Conservation (phyloP, 495 filamentous ascomycete genomes). For the Penicillium nucicola region DNA sequence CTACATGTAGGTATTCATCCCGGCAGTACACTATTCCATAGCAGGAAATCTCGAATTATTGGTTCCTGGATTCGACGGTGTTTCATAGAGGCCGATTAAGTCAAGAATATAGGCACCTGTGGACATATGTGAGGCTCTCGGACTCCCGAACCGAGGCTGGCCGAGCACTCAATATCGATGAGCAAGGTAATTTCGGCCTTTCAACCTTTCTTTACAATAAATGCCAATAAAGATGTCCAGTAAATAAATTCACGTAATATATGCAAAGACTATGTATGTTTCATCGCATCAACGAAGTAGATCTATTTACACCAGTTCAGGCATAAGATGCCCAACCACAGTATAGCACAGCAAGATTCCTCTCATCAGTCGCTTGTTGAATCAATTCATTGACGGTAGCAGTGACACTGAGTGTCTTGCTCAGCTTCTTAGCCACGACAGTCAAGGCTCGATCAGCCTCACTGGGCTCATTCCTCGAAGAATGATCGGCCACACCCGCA, state of each 20-base stretch:
- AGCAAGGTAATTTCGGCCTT: too few species aligned
- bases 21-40: too few species aligned
- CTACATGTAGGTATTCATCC: too few species aligned
- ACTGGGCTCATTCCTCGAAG: conserved; percentile 67
- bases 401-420: conserved; percentile 86
- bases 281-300: neutral
- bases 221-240: too few species aligned
- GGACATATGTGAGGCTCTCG: too few species aligned
- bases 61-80: too few species aligned
- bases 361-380: conserved; percentile 89
- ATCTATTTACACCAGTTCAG: neutral
- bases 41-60: too few species aligned
- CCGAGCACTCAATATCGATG: too few species aligned
- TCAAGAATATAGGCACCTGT: too few species aligned
- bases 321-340: conserved; percentile 45
- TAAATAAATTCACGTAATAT: neutral
- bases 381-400: conserved; percentile 97
- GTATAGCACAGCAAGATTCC: conserved; percentile 88
- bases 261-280: neutral
- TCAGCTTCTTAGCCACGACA: conserved; percentile 91
- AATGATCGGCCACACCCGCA: conserved; percentile 36
- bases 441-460: conserved; percentile 90
- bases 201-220: too few species aligned
- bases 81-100: too few species aligned
- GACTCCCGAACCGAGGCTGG: too few species aligned